A percentile compares a stretch with the other conserved stretches of the same genome.
phyloP scores from a whole-genome alignment of 2,329 filamentous ascomycete species.

The Colletotrichum sidae region DNA sequence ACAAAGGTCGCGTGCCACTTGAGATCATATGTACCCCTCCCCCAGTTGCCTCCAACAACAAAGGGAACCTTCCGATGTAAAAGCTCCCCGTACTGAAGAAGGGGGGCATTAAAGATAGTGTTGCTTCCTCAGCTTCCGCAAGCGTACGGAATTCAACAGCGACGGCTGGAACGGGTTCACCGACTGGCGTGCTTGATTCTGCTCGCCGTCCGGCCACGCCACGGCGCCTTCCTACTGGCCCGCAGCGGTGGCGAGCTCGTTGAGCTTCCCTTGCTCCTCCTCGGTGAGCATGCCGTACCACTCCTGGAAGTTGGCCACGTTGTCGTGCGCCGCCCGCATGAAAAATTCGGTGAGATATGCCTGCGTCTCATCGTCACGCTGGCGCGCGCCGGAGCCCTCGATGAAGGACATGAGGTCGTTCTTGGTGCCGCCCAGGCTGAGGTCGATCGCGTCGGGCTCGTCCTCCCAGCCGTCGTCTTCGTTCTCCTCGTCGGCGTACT shows the following conservation, averaged over 20 bases:
- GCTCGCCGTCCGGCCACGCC: slow-evolving; percentile 11
- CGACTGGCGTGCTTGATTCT: slow-evolving; percentile 1
- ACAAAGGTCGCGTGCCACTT: not conserved
- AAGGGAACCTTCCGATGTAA: no score
- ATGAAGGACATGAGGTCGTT: slow-evolving; percentile 84
- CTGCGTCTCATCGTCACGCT: slow-evolving; percentile 91
- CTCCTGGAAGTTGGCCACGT: slow-evolving; percentile 65
- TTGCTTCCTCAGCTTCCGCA: slow-evolving; percentile 34
- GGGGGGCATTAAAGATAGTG: slow-evolving; percentile 20
- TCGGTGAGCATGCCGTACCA: slow-evolving; percentile 68
- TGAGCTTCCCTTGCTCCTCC: slow-evolving; percentile 67
- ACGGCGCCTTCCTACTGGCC: slow-evolving; percentile 39
- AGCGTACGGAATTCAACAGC: slow-evolving; percentile 25
- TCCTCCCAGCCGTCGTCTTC: slow-evolving; percentile 93
- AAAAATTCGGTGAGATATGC: slow-evolving; percentile 88
- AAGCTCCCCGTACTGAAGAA: no score
- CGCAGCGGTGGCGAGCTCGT: slow-evolving; percentile 59
- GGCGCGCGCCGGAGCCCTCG: slow-evolving; percentile 69
- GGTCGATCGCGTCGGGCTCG: slow-evolving; percentile 79
- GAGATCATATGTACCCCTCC: not conserved
- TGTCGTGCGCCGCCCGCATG: slow-evolving; percentile 66
- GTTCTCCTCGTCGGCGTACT: slow-evolving; percentile 70
- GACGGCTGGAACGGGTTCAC: slow-evolving; percentile 26
- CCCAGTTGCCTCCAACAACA: no score
- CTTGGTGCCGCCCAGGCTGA: slow-evolving; percentile 76